Evolutionary conservation across 2,329 filamentous ascomycete genomes (phyloP).

Genomic region (Claviceps sp.): DNA sequence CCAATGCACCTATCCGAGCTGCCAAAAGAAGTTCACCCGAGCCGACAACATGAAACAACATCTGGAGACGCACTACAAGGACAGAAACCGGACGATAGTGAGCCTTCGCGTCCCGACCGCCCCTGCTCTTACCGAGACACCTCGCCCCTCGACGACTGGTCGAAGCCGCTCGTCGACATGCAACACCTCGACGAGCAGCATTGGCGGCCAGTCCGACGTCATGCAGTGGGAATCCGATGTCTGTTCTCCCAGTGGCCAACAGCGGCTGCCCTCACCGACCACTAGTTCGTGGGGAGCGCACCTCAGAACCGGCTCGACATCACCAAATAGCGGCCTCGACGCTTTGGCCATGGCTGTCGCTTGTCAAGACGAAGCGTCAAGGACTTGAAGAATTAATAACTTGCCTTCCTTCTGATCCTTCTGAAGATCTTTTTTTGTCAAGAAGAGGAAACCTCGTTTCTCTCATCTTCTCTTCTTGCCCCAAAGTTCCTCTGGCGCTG

Average conservation of each 20-base stretch:
- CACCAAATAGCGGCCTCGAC: conserved; percentile 40
- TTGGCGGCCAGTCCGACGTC: conserved; percentile 11
- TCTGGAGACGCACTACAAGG: conserved; percentile 60
- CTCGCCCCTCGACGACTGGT: conserved; percentile 18
- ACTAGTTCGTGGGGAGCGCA: conserved; percentile 33
- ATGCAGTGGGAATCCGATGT: conserved; percentile 26
- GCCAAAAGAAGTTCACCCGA: conserved; percentile 68
- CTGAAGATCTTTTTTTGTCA: background rate
- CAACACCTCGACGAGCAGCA: conserved; percentile 2
- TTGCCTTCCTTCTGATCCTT: too few species aligned
- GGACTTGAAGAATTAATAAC: background rate
- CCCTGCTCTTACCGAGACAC: conserved; percentile 17
- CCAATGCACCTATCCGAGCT: conserved; percentile 52
- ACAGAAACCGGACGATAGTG: conserved; percentile 35
- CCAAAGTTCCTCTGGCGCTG: background rate
- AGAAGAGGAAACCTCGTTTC: background rate
- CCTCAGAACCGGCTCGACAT: conserved; percentile 24
- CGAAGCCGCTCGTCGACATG: conserved; percentile 19
- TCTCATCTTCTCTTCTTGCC: background rate
- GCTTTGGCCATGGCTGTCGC: conserved; percentile 41
- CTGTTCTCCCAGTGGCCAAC: conserved; percentile 18
- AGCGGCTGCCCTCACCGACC: conserved; percentile 25
- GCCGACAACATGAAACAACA: conserved; percentile 86
- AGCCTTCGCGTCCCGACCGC: conserved; percentile 20
- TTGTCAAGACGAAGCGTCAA: conserved; percentile 30